phyloP scores from a whole-genome alignment of 345 rosid species.

The Citrus reticulata region DNA sequence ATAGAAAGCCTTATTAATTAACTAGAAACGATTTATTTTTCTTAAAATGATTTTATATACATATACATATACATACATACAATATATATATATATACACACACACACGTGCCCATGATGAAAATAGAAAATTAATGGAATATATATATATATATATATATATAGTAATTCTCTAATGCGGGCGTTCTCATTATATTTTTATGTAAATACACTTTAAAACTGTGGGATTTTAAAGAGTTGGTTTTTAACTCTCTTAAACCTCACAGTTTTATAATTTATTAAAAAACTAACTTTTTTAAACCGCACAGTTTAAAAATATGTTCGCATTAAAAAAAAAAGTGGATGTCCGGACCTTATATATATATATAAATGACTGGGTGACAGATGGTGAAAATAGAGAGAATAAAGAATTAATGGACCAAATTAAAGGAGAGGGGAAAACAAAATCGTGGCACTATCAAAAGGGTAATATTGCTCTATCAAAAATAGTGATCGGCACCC shows the following conservation, averaged over 20 bases:
- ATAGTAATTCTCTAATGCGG: accelerated
- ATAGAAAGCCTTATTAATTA: neutral
- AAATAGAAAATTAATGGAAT: no score
- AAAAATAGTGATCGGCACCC: neutral
- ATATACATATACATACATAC: no score
- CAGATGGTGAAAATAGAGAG: neutral
- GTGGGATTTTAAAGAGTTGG: no score
- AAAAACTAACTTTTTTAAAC: accelerated
- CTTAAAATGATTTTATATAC: neutral
- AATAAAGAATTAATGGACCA: neutral
- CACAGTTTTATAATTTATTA: accelerated
- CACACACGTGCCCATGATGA: no score
- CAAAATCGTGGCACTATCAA: neutral
- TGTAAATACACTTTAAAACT: no score
- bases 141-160: no score
- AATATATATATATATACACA: no score
- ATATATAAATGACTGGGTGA: no score
- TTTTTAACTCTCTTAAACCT: no score
- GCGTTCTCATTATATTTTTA: no score
- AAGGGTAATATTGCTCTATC: neutral
- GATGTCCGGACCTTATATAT: no score
- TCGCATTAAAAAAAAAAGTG: accelerated
- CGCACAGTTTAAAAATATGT: accelerated
- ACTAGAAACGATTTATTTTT: no score
- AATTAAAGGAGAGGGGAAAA: neutral